Evolutionary conservation across 768 basidiomycete species (phyloP).

Genomic region (Candolleomyces eurysporus): DNA sequence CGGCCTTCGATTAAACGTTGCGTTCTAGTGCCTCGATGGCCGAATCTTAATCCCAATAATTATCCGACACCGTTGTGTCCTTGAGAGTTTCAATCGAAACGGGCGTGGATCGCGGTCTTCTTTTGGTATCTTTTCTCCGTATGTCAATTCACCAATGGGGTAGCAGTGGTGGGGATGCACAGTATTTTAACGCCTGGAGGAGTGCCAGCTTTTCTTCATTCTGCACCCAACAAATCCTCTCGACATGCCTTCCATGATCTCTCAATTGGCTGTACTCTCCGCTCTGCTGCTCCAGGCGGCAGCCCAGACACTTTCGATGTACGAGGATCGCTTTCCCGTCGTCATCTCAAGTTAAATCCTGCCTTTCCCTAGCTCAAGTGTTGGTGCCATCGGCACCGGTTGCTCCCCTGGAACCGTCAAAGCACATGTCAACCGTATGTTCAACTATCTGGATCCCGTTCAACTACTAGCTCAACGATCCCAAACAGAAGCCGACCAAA

Average conservation of each 20-base stretch:
- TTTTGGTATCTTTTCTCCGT: constrained; percentile 3
- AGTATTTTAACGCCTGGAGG: constrained; percentile 1
- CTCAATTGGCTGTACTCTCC: neutral
- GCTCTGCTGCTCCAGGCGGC: constrained; percentile 3
- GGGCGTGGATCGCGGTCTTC: neutral
- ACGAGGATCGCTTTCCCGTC: neutral
- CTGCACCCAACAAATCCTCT: neutral
- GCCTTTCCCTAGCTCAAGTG: constrained; percentile 7
- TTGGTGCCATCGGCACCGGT: constrained; percentile 16
- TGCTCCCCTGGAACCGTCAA: constrained; percentile 15
- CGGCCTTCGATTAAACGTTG: neutral
- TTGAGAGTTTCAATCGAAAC: neutral
- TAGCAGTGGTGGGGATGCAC: neutral
- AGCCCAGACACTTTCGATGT: constrained; percentile 3
- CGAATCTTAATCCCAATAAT: neutral
- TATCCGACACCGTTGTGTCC: neutral
- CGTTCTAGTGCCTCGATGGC: constrained; percentile 4
- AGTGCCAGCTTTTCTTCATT: neutral
- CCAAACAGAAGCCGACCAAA: constrained; percentile 7
- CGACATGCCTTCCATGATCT: constrained; percentile 5
- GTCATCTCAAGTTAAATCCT: neutral
- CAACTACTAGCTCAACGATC: neutral
- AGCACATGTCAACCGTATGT: constrained; percentile 12
- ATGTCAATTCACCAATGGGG: constrained; percentile 6
- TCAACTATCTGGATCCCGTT: neutral